Conservation (phyloP, 345 rosid species). For the Salix purpurea region DNA sequence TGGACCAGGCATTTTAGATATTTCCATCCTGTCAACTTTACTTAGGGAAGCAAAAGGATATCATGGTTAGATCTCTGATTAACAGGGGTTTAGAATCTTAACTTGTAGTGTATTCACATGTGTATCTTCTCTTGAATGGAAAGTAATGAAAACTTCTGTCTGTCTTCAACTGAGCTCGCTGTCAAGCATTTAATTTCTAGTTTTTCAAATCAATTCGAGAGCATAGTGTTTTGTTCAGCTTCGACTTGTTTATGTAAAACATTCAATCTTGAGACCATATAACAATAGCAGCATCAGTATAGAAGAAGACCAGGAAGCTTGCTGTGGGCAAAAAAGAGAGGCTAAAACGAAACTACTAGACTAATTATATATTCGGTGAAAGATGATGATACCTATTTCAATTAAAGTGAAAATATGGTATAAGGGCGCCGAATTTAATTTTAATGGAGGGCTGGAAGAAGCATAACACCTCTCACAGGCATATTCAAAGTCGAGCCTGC, state of each 20-base stretch:
- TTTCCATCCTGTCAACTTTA: background rate
- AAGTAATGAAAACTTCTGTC: no score
- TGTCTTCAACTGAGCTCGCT: background rate
- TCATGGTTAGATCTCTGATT: background rate
- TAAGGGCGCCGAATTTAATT: background rate
- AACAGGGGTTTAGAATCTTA: no score
- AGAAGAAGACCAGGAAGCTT: background rate
- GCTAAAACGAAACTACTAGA: background rate
- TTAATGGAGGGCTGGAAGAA: background rate
- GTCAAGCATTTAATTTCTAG: background rate
- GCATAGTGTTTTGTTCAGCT: background rate
- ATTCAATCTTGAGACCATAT: background rate
- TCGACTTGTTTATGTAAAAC: background rate
- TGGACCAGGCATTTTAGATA: background rate
- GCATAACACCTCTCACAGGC: background rate
- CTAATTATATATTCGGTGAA: background rate
- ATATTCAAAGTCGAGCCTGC: background rate
- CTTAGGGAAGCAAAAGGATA: background rate
- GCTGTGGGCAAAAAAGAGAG: no score
- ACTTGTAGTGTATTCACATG: no score
- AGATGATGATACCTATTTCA: background rate
- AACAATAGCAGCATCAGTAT: background rate
- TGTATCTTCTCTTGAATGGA: no score
- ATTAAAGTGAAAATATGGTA: background rate
- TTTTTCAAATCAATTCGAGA: background rate